phyloP scores from a whole-genome alignment of 2,329 filamentous ascomycete species.

The Fusarium sp. region DNA sequence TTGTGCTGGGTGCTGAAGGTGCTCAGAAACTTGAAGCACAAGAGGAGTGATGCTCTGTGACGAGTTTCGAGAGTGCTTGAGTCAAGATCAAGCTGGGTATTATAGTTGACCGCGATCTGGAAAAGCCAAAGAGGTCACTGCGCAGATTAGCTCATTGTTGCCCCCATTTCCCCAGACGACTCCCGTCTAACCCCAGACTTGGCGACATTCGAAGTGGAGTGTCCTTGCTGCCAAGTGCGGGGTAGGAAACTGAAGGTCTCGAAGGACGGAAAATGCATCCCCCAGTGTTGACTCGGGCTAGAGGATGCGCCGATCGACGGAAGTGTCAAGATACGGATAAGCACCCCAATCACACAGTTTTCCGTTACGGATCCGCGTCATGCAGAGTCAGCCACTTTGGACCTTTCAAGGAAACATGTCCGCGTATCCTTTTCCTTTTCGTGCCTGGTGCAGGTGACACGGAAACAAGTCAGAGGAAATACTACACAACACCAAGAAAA shows the following conservation, averaged over 20 bases:
- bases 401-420: constrained; percentile 19
- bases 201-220: constrained; percentile 28
- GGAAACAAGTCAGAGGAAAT: constrained; percentile 23
- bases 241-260: constrained; percentile 30
- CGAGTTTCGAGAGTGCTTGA: not conserved
- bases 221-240: constrained; percentile 35
- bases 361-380: constrained; percentile 26
- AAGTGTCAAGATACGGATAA: constrained; percentile 36
- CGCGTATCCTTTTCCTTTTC: constrained; percentile 28
- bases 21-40: not conserved
- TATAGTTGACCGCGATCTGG: constrained; percentile 35
- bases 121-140: constrained; percentile 15
- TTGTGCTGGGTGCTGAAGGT: not conserved
- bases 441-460: constrained; percentile 10
- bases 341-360: constrained; percentile 8
- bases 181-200: constrained; percentile 36
- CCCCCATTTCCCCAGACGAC: constrained; percentile 35
- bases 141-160: constrained; percentile 12
- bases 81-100: constrained; percentile 21
- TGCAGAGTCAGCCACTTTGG: constrained; percentile 14
- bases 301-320: not conserved
- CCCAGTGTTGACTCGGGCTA: constrained; percentile 1
- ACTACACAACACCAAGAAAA: constrained; percentile 2
- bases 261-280: constrained; percentile 35
- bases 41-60: constrained; percentile 9